These are phyloP conservation scores for Avena sativa DNA, from an alignment of 176 grass and related monocot genomes.

Conservation along the genomic window DNA sequence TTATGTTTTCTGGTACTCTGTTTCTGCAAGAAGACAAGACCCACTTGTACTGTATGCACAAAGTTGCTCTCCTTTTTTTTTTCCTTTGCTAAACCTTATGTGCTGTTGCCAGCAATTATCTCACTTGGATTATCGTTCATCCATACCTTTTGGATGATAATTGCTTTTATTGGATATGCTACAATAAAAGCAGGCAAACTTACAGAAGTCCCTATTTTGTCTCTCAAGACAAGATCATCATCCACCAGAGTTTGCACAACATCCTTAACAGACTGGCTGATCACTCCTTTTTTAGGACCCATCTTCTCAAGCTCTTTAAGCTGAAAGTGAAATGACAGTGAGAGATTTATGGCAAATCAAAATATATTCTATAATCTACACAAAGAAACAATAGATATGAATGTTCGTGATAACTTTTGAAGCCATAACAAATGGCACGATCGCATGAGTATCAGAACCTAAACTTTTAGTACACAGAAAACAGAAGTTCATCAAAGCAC, in stretches of 20 bases:
- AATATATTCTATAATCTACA: slow-evolving; percentile 8
- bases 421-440: background rate
- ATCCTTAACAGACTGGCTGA: slow-evolving; percentile 98
- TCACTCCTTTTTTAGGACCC: slow-evolving; percentile 92
- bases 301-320: slow-evolving; percentile 98
- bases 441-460: background rate
- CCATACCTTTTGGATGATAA: slow-evolving; percentile 93
- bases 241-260: slow-evolving; percentile 95
- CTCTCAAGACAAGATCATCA: slow-evolving; percentile 98
- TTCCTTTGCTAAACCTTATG: background rate
- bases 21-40: background rate
- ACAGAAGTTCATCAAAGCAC: slow-evolving; percentile 13
- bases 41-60: slow-evolving; percentile 23
- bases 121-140: slow-evolving; percentile 88
- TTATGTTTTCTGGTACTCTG: slow-evolving; percentile 17
- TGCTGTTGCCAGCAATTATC: slow-evolving; percentile 79
- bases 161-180: slow-evolving; percentile 91
- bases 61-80: background rate
- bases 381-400: background rate
- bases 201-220: slow-evolving; percentile 98
- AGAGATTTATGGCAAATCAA: slow-evolving; percentile 5
- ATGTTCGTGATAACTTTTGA: background rate
- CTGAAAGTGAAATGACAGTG: slow-evolving; percentile 39
- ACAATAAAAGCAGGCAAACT: slow-evolving; percentile 36
- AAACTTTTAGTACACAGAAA: background rate